Conservation (phyloP, 2,329 filamentous ascomycete species). For the Fusarium euwallaceae region DNA sequence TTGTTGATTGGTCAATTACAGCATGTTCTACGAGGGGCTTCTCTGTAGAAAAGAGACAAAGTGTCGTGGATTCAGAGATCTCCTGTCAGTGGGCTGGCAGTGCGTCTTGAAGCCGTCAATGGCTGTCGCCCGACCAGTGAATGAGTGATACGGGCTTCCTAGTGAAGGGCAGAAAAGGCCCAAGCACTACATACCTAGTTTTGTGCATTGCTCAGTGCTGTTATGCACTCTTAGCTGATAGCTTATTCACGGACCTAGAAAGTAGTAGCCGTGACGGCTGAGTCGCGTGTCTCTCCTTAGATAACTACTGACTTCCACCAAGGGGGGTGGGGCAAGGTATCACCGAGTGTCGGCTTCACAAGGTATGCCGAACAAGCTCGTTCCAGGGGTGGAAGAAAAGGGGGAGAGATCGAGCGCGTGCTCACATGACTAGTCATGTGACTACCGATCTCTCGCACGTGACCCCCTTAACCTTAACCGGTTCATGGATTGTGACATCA, state of each 20-base stretch:
- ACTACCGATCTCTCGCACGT: no score
- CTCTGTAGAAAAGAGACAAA: background rate
- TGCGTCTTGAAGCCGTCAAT: background rate
- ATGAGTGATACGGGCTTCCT: background rate
- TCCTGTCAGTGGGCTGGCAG: background rate
- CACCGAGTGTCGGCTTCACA: background rate
- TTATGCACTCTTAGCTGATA: background rate
- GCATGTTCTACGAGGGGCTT: background rate
- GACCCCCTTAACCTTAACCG: no score
- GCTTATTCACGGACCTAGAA: background rate
- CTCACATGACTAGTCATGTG: no score
- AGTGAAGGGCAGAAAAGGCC: background rate
- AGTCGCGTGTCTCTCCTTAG: background rate
- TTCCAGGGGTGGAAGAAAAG: background rate
- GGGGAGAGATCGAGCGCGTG: no score
- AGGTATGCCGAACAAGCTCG: background rate
- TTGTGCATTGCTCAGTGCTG: background rate
- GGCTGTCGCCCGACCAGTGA: background rate
- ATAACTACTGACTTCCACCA: background rate
- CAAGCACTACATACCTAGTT: background rate
- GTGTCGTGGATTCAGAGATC: background rate
- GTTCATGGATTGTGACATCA: background rate
- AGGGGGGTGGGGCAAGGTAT: background rate
- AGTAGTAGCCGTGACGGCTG: background rate
- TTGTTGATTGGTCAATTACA: background rate